Evolutionary conservation across 148 eudicot species (phyloP).

Genomic region (Dianthus caryophyllus): DNA sequence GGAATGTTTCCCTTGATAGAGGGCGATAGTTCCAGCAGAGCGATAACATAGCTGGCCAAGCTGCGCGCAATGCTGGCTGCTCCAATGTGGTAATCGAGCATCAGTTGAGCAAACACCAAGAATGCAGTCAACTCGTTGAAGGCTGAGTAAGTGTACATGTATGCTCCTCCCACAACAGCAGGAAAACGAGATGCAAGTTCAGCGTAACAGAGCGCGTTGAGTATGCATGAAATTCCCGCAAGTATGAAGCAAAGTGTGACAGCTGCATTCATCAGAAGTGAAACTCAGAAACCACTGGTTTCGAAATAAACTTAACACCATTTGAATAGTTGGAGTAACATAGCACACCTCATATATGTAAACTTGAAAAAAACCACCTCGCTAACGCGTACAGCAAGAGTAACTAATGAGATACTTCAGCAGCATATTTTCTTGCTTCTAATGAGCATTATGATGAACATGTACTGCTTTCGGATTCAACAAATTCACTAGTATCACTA

Average conservation of each 20-base stretch:
- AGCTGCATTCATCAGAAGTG: conserved; percentile 51
- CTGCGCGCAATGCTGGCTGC: conserved; percentile 99
- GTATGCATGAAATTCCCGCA: conserved; percentile 89
- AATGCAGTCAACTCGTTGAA: conserved; percentile 97
- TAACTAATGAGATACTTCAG: too few relatives aligned
- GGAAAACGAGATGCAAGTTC: conserved; percentile 97
- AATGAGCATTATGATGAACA: too few relatives aligned
- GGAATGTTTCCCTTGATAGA: conserved; percentile 64
- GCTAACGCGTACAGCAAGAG: too few relatives aligned
- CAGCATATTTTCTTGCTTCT: too few relatives aligned
- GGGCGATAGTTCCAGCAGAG: conserved; percentile 69
- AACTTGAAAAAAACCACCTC: too few relatives aligned
- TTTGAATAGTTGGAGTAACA: too few relatives aligned
- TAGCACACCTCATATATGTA: too few relatives aligned
- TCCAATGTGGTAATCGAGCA: conserved; percentile 98
- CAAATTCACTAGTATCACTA: too few relatives aligned
- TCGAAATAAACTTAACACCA: too few relatives aligned
- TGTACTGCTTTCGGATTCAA: too few relatives aligned
- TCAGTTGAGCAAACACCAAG: conserved; percentile 87
- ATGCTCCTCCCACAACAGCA: conserved; percentile 98
- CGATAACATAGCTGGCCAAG: conserved; percentile 70
- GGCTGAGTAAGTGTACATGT: conserved; percentile 85
- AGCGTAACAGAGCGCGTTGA: conserved; percentile 95
- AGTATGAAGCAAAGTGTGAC: conserved; percentile 83
- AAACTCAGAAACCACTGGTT: conserved; percentile 2